phyloP scores from a whole-genome alignment of 2,329 filamentous ascomycete genomes.

The Colletotrichum sansevieriae region DNA sequence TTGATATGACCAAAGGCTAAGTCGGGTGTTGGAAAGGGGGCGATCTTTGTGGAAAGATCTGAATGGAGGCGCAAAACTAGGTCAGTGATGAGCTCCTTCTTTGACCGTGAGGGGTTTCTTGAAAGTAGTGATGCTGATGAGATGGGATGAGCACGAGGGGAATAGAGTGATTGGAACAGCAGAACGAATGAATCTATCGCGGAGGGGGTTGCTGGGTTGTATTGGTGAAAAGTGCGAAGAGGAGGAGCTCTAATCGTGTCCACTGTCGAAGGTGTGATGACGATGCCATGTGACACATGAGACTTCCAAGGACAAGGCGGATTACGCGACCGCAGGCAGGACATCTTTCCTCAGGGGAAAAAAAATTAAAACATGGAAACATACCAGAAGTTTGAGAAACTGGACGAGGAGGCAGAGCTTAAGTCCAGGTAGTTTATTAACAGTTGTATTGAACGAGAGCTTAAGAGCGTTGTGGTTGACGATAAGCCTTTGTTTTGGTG shows the following conservation, averaged over 20 bases:
- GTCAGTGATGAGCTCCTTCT: constrained; percentile 18
- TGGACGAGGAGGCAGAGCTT: constrained; percentile 28
- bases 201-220: not conserved
- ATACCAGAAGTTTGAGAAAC: constrained; percentile 24
- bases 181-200: constrained; percentile 23
- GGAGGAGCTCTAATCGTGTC: constrained; percentile 9
- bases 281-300: constrained; percentile 36
- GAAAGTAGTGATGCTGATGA: not conserved
- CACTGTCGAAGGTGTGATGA: constrained; percentile 14
- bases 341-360: not conserved
- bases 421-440: constrained; percentile 31
- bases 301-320: constrained; percentile 20
- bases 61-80: not conserved
- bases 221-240: constrained; percentile 7
- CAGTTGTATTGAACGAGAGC: constrained; percentile 20
- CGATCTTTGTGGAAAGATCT: constrained; percentile 42
- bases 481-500: constrained; percentile 36
- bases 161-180: constrained; percentile 9
- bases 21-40: constrained; percentile 34
- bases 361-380: constrained; percentile 15
- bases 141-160: not conserved
- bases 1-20: constrained; percentile 77
- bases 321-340: constrained; percentile 11
- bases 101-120: constrained; percentile 22
- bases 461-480: constrained; percentile 31